Evolutionary conservation across 768 basidiomycete genomes (phyloP).

Genomic region (Amanita jacksonii): DNA sequence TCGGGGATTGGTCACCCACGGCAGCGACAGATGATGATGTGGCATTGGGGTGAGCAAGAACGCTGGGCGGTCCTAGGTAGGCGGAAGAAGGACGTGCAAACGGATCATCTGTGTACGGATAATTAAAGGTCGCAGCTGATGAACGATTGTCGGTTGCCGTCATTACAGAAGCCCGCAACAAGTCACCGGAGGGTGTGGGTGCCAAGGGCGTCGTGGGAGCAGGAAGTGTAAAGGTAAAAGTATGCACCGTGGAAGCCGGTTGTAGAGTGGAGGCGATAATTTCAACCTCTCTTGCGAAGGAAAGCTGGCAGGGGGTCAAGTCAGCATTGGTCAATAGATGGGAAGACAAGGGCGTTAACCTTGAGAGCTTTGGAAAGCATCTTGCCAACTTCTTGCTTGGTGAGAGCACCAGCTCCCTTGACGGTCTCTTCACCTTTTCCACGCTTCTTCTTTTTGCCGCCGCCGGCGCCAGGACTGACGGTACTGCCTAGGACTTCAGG

Average conservation of each 20-base stretch:
- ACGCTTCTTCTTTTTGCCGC: conserved; percentile 65
- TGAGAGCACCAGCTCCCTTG: conserved; percentile 74
- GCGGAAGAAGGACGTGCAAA: conserved; percentile 74
- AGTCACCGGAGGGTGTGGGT: conserved; percentile 60
- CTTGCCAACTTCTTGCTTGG: conserved; percentile 81
- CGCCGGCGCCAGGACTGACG: conserved; percentile 75
- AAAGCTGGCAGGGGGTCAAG: conserved; percentile 43
- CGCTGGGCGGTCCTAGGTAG: conserved; percentile 69
- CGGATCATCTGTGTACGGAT: conserved; percentile 69
- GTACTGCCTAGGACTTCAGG: conserved; percentile 88
- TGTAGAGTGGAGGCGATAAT: conserved; percentile 93
- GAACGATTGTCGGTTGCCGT: conserved; percentile 52
- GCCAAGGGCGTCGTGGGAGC: conserved; percentile 69
- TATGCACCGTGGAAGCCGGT: conserved; percentile 87
- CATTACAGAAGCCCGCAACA: conserved; percentile 68
- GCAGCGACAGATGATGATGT: conserved; percentile 22
- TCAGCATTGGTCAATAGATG: not conserved
- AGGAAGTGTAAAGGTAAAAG: conserved; percentile 82
- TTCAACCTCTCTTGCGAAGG: conserved; percentile 87
- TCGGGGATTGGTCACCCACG: conserved; percentile 17
- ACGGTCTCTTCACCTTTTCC: conserved; percentile 53
- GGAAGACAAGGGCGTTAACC: conserved; percentile 20
- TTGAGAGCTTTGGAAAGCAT: conserved; percentile 90
- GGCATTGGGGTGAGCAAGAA: conserved; percentile 40
- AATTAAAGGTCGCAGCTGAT: conserved; percentile 63